Conservation (phyloP, 352 stramenopile species). For the Blastocystis sp. region DNA sequence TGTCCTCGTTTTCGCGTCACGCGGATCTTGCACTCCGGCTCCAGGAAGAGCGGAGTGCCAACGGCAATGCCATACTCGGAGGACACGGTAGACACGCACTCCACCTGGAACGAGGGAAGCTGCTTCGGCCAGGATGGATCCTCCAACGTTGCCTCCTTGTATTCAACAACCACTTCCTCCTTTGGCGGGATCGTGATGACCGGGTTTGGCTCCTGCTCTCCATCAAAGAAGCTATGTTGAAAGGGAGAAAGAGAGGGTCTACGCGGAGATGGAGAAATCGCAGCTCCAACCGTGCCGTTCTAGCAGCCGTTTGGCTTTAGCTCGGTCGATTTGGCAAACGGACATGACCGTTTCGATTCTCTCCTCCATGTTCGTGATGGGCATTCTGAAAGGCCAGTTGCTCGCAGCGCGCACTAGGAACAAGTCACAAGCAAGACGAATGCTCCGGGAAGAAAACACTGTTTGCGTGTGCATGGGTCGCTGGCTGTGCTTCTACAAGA, state of each 20-base stretch:
- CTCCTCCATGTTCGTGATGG: slow-evolving; percentile 27
- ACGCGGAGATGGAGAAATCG: slow-evolving; percentile 51
- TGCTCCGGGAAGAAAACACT: not conserved
- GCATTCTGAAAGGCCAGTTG: slow-evolving; percentile 13
- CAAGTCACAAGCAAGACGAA: not conserved
- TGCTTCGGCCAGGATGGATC: slow-evolving; percentile 14
- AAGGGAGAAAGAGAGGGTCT: not conserved
- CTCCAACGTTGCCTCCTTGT: not conserved
- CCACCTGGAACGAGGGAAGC: slow-evolving; percentile 36
- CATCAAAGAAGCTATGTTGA: slow-evolving; percentile 41
- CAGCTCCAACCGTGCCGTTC: slow-evolving; percentile 55
- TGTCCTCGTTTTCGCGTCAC: not conserved
- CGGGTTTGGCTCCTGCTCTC: not conserved
- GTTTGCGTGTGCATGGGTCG: not conserved
- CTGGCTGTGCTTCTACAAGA: slow-evolving; percentile 2
- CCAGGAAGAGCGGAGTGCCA: slow-evolving; percentile 25
- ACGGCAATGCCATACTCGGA: slow-evolving; percentile 13
- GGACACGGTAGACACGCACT: slow-evolving; percentile 25
- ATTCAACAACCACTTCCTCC: not conserved
- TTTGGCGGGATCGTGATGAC: not conserved
- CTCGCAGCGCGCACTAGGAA: not conserved
- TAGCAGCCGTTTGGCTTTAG: not conserved
- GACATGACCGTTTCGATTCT: slow-evolving; percentile 18
- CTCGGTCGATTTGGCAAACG: slow-evolving; percentile 23
- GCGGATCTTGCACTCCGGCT: slow-evolving; percentile 27